Conservation (phyloP, 176 grass and related monocot species). For the Cymbopogon citratus region DNA sequence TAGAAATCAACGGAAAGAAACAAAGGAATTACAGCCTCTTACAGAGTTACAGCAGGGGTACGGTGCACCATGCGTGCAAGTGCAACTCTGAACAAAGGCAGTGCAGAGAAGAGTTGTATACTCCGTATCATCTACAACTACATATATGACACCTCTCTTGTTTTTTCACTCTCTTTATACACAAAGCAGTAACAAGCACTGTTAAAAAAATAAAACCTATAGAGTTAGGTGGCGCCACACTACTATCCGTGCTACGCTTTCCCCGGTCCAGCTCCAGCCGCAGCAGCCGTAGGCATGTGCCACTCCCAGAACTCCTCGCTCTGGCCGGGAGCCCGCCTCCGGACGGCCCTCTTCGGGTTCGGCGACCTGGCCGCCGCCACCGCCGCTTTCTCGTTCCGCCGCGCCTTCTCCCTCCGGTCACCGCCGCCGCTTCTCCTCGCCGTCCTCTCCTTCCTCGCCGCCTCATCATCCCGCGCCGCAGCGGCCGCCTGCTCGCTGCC, state of each 20-base stretch:
- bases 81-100: not conserved
- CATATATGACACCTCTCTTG: not conserved
- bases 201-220: not conserved
- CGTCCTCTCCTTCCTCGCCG: not conserved
- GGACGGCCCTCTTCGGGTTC: not conserved
- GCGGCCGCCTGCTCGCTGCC: not conserved
- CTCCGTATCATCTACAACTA: too few relatives aligned
- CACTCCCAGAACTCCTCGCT: conserved; percentile 52
- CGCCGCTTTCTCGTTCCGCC: not conserved
- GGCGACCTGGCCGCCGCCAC: conserved; percentile 2
- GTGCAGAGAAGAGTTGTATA: not conserved
- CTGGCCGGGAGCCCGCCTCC: not conserved
- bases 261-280: not conserved
- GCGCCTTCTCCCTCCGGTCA: not conserved
- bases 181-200: not conserved
- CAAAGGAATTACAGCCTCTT: conserved; percentile 19
- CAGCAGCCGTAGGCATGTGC: not conserved
- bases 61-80: not conserved
- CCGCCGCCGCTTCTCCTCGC: not conserved
- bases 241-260: not conserved
- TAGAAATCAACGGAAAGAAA: not conserved
- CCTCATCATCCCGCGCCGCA: too few relatives aligned
- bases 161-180: not conserved
- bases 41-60: too few relatives aligned
- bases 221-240: not conserved